Evolutionary conservation across 306 rosid genomes (phyloP).

Genomic region (Rosa persica): DNA sequence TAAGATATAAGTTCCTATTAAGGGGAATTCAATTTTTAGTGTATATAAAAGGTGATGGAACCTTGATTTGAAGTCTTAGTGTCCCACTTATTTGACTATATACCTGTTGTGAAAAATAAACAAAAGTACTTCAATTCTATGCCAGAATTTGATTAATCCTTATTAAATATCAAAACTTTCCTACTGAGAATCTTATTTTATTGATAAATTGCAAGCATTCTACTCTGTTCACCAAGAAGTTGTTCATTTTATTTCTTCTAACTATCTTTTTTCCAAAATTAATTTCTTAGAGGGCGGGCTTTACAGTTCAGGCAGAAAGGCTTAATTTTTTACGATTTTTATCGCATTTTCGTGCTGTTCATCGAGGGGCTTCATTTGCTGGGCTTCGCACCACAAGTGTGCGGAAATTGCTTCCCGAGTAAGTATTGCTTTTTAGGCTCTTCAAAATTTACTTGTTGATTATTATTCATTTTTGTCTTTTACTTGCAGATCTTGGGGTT

Average conservation of each 20-base stretch:
- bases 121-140: not conserved
- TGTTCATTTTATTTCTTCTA: not conserved
- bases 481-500: conserved; percentile 85
- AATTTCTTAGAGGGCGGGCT: conserved; percentile 75
- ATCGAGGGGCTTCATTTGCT: conserved; percentile 96
- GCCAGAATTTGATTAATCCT: not conserved
- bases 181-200: not conserved
- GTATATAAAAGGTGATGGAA: not conserved
- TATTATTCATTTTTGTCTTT: conserved; percentile 10
- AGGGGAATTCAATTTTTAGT: not conserved
- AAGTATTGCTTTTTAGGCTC: conserved; percentile 30
- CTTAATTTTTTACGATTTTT: conserved; percentile 80
- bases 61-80: not conserved
- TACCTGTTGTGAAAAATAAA: not conserved
- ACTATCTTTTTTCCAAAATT: conserved; percentile 16
- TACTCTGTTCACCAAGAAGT: not conserved
- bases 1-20: not conserved
- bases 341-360: conserved; percentile 94
- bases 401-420: conserved; percentile 95
- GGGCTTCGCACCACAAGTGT: conserved; percentile 95
- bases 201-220: not conserved
- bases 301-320: conserved; percentile 87
- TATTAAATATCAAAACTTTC: not conserved
- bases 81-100: not conserved
- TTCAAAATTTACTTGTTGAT: conserved; percentile 7